Conservation (phyloP, 179 eudicot species). For the Silene coronaria region DNA sequence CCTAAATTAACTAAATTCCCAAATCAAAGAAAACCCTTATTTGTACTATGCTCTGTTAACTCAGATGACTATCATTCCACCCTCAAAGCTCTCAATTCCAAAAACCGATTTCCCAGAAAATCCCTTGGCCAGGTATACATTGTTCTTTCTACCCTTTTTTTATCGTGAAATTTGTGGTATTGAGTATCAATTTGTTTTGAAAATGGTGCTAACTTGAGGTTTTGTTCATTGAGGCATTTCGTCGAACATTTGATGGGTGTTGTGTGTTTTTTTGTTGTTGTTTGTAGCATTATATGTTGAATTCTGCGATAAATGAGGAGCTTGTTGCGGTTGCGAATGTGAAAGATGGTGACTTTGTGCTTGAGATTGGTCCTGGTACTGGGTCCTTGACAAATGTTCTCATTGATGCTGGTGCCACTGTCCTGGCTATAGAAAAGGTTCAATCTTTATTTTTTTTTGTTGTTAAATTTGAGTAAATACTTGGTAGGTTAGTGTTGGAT, state of each 20-base stretch:
- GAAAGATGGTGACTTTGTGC: slow-evolving; percentile 75
- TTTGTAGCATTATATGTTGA: slow-evolving; percentile 92
- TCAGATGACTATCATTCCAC: slow-evolving; percentile 75
- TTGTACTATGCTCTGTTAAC: slow-evolving; percentile 27
- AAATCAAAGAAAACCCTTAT: slow-evolving; percentile 19
- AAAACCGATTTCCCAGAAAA: slow-evolving; percentile 70
- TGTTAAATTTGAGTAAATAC: neutral
- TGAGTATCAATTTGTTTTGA: slow-evolving; percentile 4
- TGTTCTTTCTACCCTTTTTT: slow-evolving; percentile 4
- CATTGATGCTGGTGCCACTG: slow-evolving; percentile 77
- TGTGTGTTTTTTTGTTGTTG: slow-evolving; percentile 12
- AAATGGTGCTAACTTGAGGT: neutral
- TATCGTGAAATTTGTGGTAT: neutral
- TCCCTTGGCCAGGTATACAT: slow-evolving; percentile 77
- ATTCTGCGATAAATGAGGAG: slow-evolving; percentile 58
- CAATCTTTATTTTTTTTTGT: neutral
- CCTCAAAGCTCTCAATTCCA: slow-evolving; percentile 82
- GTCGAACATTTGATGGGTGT: slow-evolving; percentile 36
- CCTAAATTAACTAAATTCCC: slow-evolving; percentile 16
- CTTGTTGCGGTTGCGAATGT: slow-evolving; percentile 63
- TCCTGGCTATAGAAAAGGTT: slow-evolving; percentile 90
- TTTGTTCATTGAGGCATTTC: slow-evolving; percentile 31
- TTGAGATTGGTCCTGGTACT: slow-evolving; percentile 95
- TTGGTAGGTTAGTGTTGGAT: too few relatives aligned
- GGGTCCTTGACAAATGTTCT: slow-evolving; percentile 89